phyloP scores from a whole-genome alignment of 2,329 filamentous ascomycete species.

The Beauveria varroae region DNA sequence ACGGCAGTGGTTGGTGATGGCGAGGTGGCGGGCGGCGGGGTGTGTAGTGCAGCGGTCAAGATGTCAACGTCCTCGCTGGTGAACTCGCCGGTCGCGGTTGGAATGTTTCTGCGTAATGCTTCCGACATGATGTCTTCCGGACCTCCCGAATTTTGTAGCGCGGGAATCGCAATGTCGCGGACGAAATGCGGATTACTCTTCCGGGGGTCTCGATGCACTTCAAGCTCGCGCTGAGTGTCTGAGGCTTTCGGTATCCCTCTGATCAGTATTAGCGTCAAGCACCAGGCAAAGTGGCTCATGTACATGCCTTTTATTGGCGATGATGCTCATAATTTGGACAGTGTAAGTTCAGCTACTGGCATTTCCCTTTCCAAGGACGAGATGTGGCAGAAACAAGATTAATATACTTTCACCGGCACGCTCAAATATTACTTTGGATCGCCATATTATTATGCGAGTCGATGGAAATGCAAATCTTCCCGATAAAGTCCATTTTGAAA shows the following conservation, averaged over 20 bases:
- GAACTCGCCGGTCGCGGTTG: not conserved
- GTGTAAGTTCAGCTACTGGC: not conserved
- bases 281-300: no score
- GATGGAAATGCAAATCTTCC: not conserved
- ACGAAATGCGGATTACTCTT: no score
- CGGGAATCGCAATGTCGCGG: not conserved
- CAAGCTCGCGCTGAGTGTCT: no score
- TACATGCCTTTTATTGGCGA: no score
- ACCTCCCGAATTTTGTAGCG: not conserved
- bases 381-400: not conserved
- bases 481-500: not conserved
- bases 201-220: no score
- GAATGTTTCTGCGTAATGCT: not conserved
- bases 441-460: not conserved
- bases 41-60: not conserved
- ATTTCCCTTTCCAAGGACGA: not conserved
- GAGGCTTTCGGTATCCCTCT: no score
- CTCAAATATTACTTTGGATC: constrained; percentile 1
- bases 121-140: not conserved
- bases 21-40: not conserved
- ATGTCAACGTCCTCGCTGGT: not conserved
- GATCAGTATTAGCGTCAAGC: no score
- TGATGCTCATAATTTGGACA: not conserved
- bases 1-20: not conserved
- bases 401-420: not conserved